These are phyloP conservation scores for Fusarium liriodendri DNA, from an alignment of 2,329 filamentous ascomycete species.

Conservation along the genomic window DNA sequence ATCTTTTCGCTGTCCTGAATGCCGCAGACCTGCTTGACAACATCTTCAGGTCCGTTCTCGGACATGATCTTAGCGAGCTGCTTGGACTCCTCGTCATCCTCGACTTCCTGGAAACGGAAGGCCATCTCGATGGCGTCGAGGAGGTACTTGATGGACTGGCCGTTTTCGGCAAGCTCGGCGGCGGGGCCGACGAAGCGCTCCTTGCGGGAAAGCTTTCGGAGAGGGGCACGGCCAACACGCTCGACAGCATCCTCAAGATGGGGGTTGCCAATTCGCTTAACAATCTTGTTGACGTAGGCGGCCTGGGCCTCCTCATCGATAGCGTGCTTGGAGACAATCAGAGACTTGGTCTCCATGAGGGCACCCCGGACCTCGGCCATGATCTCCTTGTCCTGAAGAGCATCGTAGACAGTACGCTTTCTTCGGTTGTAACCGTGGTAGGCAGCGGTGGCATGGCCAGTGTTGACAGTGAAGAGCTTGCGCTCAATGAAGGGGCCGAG, in stretches of 20 bases:
- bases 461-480: slow-evolving; percentile 99
- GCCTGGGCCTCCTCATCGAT: slow-evolving; percentile 81
- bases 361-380: slow-evolving; percentile 82
- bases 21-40: slow-evolving; percentile 84
- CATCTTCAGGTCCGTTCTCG: slow-evolving; percentile 76
- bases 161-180: slow-evolving; percentile 85
- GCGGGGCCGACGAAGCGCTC: slow-evolving; percentile 97
- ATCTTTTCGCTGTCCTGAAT: slow-evolving; percentile 82
- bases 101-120: slow-evolving; percentile 94
- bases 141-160: slow-evolving; percentile 77
- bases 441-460: slow-evolving; percentile 92
- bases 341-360: slow-evolving; percentile 84
- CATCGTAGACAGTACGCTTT: slow-evolving; percentile 90
- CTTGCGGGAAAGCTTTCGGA: slow-evolving; percentile 93
- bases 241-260: slow-evolving; percentile 92
- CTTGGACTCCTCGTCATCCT: slow-evolving; percentile 88
- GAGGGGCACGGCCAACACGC: slow-evolving; percentile 92
- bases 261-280: slow-evolving; percentile 92
- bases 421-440: slow-evolving; percentile 92
- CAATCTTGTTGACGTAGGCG: slow-evolving; percentile 91
- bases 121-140: slow-evolving; percentile 90
- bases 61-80: slow-evolving; percentile 90
- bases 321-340: slow-evolving; percentile 89
- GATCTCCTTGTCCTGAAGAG: slow-evolving; percentile 84
- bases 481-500: slow-evolving; percentile 97